phyloP scores from a whole-genome alignment of 2,329 filamentous ascomycete genomes.

The Calonectria pseudoturangicola region DNA sequence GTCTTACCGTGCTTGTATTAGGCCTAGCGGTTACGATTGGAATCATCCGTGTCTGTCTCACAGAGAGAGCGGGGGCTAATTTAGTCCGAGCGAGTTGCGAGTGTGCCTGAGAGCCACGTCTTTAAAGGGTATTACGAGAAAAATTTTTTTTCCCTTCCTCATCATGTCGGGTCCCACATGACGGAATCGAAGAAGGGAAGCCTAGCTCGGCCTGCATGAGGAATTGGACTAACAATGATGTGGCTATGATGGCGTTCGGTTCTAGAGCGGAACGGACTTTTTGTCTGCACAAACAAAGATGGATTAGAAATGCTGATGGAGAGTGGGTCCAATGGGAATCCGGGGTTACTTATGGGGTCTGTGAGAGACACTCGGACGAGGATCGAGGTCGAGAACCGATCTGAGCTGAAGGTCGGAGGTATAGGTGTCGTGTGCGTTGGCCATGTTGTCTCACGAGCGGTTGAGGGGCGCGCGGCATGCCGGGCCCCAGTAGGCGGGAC shows the following conservation, averaged over 20 bases:
- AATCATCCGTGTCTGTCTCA: conserved; percentile 21
- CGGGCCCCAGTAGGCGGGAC: conserved; percentile 5
- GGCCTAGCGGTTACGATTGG: not conserved
- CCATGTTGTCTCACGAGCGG: not conserved
- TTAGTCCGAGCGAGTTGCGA: conserved; percentile 5
- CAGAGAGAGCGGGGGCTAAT: not conserved
- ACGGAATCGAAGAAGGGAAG: not conserved
- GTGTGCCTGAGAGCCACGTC: not conserved
- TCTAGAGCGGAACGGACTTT: not conserved
- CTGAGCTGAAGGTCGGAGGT: not conserved
- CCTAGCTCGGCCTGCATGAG: not conserved
- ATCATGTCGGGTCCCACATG: too few species aligned
- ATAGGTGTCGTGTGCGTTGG: not conserved
- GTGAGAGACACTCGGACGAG: not conserved
- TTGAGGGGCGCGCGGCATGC: not conserved
- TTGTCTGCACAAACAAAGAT: not conserved
- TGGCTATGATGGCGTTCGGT: not conserved
- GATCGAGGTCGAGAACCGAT: not conserved
- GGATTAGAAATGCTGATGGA: not conserved
- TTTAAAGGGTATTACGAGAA: not conserved
- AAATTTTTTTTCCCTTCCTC: too few species aligned
- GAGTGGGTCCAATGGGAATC: conserved; percentile 11
- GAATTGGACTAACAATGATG: not conserved
- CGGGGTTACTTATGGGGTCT: not conserved
- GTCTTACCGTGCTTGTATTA: conserved; percentile 6